Conservation (phyloP, 2,329 filamentous ascomycete genomes). For the Aspergillus cejpii region DNA sequence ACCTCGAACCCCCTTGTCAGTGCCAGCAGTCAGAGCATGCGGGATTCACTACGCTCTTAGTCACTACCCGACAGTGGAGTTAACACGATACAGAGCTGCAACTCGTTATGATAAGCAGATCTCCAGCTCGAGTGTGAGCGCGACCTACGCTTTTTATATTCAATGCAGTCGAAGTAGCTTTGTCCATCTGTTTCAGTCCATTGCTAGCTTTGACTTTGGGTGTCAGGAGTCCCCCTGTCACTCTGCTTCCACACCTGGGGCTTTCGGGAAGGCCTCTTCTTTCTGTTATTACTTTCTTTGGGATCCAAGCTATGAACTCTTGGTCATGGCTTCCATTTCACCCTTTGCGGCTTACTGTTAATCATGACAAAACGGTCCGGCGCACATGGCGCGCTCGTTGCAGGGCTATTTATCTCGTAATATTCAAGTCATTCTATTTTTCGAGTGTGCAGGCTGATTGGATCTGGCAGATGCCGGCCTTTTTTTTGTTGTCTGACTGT, state of each 20-base stretch:
- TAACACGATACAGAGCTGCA: background rate
- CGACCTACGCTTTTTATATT: constrained; percentile 9
- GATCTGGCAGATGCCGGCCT: background rate
- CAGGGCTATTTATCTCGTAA: background rate
- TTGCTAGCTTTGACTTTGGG: background rate
- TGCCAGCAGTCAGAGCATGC: constrained; percentile 83
- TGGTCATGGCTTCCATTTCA: background rate
- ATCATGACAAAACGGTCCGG: background rate
- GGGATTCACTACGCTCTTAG: constrained; percentile 71
- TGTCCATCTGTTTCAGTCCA: background rate
- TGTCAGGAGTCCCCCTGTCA: background rate
- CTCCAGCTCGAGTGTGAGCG: no score
- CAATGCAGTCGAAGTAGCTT: constrained; percentile 16
- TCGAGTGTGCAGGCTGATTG: background rate
- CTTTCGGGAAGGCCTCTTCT: background rate
- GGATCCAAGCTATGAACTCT: background rate
- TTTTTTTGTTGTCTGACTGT: constrained; percentile 4
- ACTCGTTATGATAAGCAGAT: background rate
- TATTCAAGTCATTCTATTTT: background rate
- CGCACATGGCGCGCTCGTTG: background rate
- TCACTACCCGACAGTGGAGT: no score
- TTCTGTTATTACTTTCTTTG: background rate
- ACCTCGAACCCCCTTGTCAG: constrained; percentile 66
- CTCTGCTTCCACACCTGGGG: background rate
- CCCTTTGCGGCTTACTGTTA: background rate